A percentile compares a stretch with the other conserved stretches of the same genome.
Conservation (phyloP, 2,329 filamentous ascomycete genomes). For the Penicillium sp. region DNA sequence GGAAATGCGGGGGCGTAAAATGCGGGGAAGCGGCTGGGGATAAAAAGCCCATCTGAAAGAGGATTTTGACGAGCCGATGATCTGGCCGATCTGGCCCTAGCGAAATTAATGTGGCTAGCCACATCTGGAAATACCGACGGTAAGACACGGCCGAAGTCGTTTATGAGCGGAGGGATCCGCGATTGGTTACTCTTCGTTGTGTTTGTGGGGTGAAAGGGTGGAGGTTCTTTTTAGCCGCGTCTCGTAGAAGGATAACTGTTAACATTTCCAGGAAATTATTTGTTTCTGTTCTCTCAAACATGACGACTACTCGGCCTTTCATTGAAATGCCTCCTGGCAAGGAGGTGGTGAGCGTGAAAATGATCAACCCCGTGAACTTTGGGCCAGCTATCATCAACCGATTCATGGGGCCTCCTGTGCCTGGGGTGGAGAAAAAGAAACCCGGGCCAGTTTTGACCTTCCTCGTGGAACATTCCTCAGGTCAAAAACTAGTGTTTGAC, state of each 20-base stretch:
- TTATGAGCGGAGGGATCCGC: not conserved
- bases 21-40: not conserved
- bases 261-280: too few relatives aligned
- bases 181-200: not conserved
- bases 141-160: not conserved
- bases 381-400: constrained; percentile 41
- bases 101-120: not conserved
- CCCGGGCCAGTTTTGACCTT: constrained; percentile 6
- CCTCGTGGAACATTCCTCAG: constrained; percentile 14
- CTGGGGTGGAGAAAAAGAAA: constrained; percentile 31
- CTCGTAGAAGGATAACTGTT: too few relatives aligned
- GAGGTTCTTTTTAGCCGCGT: too few relatives aligned
- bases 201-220: too few relatives aligned
- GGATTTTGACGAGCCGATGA: not conserved
- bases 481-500: constrained; percentile 29
- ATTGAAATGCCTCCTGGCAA: not conserved
- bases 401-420: constrained; percentile 42
- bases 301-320: constrained; percentile 23
- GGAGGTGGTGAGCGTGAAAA: constrained; percentile 11
- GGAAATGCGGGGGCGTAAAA: not conserved
- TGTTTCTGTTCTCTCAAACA: not conserved
- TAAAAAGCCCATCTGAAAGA: too few relatives aligned
- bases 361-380: constrained; percentile 45
- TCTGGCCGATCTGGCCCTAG: not conserved
- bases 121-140: not conserved